Evolutionary conservation across 768 basidiomycete genomes (phyloP).

Genomic region (Pholiota microspora): DNA sequence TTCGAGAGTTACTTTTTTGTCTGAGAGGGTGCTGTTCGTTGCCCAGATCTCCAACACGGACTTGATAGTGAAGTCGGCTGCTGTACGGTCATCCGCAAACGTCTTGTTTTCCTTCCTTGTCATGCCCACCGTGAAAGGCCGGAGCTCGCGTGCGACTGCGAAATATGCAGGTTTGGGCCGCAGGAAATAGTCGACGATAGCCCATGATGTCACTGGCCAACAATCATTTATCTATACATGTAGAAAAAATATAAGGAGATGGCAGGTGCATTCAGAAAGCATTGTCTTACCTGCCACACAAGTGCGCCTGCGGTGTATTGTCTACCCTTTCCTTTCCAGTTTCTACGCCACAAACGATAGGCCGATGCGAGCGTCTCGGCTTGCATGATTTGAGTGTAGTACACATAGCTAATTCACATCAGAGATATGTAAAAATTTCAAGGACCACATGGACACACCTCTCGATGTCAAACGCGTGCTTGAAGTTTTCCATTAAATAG

Average conservation of each 20-base stretch:
- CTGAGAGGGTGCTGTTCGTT: conserved; percentile 69
- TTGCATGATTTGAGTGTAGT: conserved; percentile 96
- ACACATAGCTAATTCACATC: conserved; percentile 63
- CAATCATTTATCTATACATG: conserved; percentile 74
- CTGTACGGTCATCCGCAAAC: conserved; percentile 58
- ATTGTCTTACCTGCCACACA: conserved; percentile 81
- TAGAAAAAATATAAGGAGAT: background rate
- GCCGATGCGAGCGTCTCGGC: conserved; percentile 87
- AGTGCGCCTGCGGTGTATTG: conserved; percentile 90
- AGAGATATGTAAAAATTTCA: background rate
- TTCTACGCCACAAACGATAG: conserved; percentile 87
- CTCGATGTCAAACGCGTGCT: conserved; percentile 83
- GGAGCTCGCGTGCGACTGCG: conserved; percentile 81
- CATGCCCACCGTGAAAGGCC: conserved; percentile 79
- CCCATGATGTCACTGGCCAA: conserved; percentile 95
- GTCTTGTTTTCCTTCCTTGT: conserved; percentile 71
- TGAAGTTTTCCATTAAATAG: conserved; percentile 96
- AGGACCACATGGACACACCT: conserved; percentile 41
- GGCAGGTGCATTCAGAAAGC: background rate
- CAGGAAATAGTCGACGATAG: conserved; percentile 90
- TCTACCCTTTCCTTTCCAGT: conserved; percentile 84
- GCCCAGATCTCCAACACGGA: conserved; percentile 82
- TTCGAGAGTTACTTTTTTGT: conserved; percentile 61
- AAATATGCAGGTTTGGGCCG: conserved; percentile 93
- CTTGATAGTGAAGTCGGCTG: conserved; percentile 64